phyloP scores from a whole-genome alignment of 495 filamentous ascomycete genomes.

The Immersiella caudata region DNA sequence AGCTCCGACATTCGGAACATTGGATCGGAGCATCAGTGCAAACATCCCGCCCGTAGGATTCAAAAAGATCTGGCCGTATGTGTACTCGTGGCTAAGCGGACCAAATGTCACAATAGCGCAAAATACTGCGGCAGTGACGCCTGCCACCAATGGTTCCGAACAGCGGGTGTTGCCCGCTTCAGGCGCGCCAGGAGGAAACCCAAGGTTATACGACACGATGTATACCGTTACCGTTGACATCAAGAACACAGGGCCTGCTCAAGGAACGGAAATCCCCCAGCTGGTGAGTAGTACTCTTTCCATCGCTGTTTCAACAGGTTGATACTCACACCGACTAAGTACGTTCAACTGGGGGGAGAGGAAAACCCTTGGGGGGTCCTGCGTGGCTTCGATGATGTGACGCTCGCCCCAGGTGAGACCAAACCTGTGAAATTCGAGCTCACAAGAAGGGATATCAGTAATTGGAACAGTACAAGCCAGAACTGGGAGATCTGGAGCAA shows the following conservation, averaged over 20 bases:
- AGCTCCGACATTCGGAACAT: constrained; percentile 38
- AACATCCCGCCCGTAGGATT: constrained; percentile 44
- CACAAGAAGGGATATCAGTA: constrained; percentile 73
- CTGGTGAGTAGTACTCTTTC: constrained; percentile 47
- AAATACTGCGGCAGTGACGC: constrained; percentile 48
- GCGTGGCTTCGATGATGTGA: constrained; percentile 77
- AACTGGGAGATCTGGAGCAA: constrained; percentile 66
- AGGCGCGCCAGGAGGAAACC: constrained; percentile 82
- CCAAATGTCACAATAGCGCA: constrained; percentile 32
- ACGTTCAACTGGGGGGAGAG: constrained; percentile 59
- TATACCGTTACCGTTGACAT: constrained; percentile 51
- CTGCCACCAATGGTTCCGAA: constrained; percentile 63
- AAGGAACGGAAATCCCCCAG: constrained; percentile 62
- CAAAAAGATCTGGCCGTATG: constrained; percentile 41
- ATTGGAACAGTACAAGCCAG: constrained; percentile 77
- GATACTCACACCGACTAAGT: constrained; percentile 38
- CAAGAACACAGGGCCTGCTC: constrained; percentile 55
- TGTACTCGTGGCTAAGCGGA: constrained; percentile 44
- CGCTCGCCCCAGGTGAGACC: constrained; percentile 59
- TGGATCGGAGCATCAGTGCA: constrained; percentile 32
- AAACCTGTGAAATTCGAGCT: constrained; percentile 66
- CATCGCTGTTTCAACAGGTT: background rate
- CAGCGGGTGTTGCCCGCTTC: constrained; percentile 67
- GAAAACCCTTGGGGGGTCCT: constrained; percentile 73
- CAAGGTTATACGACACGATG: constrained; percentile 51